phyloP scores from a whole-genome alignment of 1,139 yeast species.

The Suhomyces choctaworum region DNA sequence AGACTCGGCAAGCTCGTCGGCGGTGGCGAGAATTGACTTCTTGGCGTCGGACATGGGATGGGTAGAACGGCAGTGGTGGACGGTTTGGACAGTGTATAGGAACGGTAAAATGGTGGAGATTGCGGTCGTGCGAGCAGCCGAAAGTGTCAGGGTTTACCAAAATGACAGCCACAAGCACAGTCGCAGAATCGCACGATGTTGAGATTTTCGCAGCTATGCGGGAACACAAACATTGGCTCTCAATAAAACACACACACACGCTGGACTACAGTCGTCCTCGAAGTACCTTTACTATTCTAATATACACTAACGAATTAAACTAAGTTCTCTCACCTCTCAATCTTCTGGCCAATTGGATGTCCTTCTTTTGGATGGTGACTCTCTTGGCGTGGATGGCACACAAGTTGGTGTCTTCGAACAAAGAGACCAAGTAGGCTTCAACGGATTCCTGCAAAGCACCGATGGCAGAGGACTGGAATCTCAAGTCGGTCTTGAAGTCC shows the following conservation, averaged over 20 bases:
- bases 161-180: no score
- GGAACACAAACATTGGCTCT: no score
- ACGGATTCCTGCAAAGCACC: conserved; percentile 99
- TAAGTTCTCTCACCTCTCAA: conserved; percentile 95
- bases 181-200: no score
- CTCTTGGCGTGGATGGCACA: conserved; percentile 99
- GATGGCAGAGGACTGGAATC: conserved; percentile 97
- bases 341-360: conserved; percentile 98
- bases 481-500: conserved; percentile 96
- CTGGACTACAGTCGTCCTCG: background rate
- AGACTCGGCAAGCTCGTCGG: conserved; percentile 12
- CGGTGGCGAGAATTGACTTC: conserved; percentile 5
- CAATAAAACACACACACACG: no score
- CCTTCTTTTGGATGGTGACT: conserved; percentile 99
- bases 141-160: no score
- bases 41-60: conserved; percentile 5
- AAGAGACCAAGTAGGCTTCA: conserved; percentile 89
- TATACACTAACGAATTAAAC: conserved; percentile 13
- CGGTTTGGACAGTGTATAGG: background rate
- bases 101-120: conserved; percentile 2
- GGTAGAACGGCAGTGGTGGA: background rate
- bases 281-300: conserved; percentile 9
- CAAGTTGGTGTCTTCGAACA: conserved; percentile 95
- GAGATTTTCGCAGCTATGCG: no score
- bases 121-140: conserved; percentile 2